Base-by-base conservation (phyloP, 305 asterid genomes). In the Striga hermonthica region DNA sequence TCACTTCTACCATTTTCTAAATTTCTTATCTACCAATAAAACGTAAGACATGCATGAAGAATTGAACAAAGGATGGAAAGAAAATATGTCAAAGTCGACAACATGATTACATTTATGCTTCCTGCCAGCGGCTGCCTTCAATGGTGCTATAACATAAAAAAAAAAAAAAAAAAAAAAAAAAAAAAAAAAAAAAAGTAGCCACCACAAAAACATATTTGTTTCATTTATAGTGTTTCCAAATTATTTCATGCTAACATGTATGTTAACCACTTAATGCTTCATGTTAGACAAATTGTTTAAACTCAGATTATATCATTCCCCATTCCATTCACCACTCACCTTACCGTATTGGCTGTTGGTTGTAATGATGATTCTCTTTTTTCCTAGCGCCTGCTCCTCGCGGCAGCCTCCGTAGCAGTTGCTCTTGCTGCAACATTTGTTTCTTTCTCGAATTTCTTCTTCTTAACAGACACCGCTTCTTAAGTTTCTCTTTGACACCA, bases 301-400 rank as follows among this genome's bases (percentile, higher is more conserved):
- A 22, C 31, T 22, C 31, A n/a, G n/a, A n/a, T n/a, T n/a, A n/a
- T n/a, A n/a, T n/a, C n/a, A n/a, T n/a, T n/a, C n/a, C n/a, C n/a
- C n/a, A n/a, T n/a, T n/a, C n/a, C n/a, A n/a, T n/a, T n/a, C n/a
- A n/a, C 14, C 43, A n/a, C n/a, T 10, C 4, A 11, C 39, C 62
- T 36, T 79, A 88, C 82, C 96, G 81, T 57, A 74, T 77, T 0
- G 94, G 98, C 69, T 91, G 98, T 75, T 91, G 96, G 79, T 88
- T 88, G 80, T 91, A 88, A 69, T 91, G 96, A 72, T 71, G 88
- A 87, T 85, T 91, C 86, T 91, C 98, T 79, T 91, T 91, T 80
- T 83, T 91, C 80, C 86, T 91, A 35, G 98, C 94, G 13, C 95
- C 91, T 55, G 92, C 69, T 88, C 75, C 98, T 81, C 11, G 98